Evolutionary conservation across 2,329 filamentous ascomycete species (phyloP).

Genomic region (Colletotrichum filicis): DNA sequence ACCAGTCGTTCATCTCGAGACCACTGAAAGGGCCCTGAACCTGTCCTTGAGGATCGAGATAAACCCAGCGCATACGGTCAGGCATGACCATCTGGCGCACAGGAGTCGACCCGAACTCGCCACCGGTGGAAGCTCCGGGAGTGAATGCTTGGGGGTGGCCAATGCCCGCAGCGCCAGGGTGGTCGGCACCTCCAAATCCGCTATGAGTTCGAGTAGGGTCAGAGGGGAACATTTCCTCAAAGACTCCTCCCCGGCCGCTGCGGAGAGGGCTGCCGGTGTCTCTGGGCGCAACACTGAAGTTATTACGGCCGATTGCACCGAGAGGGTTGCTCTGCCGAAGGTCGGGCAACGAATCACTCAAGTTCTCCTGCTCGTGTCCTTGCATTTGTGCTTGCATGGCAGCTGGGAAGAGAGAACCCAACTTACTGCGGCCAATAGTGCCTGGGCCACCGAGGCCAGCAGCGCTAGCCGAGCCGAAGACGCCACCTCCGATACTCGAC

Average conservation of each 20-base stretch:
- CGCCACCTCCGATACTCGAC: conserved; percentile 68
- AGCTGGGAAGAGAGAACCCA: conserved; percentile 87
- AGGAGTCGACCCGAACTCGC: conserved; percentile 60
- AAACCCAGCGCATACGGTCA: conserved; percentile 98
- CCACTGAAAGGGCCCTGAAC: conserved; percentile 96
- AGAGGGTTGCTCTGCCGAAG: conserved; percentile 71
- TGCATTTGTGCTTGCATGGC: conserved; percentile 95
- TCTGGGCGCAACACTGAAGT: conserved; percentile 63
- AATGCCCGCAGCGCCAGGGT: conserved; percentile 29
- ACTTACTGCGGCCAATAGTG: conserved; percentile 82
- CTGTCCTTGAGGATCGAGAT: conserved; percentile 91
- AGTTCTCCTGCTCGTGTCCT: conserved; percentile 70
- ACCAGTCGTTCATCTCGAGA: conserved; percentile 99
- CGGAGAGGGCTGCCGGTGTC: conserved; percentile 71
- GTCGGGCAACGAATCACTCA: conserved; percentile 68
- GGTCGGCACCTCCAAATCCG: conserved; percentile 40
- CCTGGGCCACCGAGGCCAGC: conserved; percentile 67
- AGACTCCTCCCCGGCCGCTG: conserved; percentile 58
- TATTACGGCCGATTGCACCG: conserved; percentile 73
- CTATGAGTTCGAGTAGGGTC: conserved; percentile 45
- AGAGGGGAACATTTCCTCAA: conserved; percentile 65
- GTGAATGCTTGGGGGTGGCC: conserved; percentile 38
- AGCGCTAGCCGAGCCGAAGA: conserved; percentile 74
- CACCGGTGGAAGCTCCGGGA: conserved; percentile 39
- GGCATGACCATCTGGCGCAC: conserved; percentile 98